These are phyloP conservation scores for Cladophialophora psammophila DNA, from an alignment of 2,329 filamentous ascomycete species.

Conservation along the genomic window DNA sequence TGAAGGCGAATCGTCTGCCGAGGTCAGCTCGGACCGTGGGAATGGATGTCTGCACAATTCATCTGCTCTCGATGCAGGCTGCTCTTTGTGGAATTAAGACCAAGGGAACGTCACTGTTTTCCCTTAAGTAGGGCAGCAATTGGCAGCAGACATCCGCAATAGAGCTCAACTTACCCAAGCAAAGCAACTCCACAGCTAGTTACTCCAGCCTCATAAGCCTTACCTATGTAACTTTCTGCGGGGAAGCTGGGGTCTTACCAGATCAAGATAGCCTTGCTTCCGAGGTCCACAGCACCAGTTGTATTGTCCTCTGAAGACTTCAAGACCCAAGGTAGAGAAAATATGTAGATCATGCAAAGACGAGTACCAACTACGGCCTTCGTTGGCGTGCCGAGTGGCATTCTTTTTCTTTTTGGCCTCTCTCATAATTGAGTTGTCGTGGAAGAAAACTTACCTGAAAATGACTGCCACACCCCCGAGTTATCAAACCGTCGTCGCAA, in stretches of 20 bases:
- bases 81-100: background rate
- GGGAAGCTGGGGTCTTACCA: background rate
- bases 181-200: constrained; percentile 1
- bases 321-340: background rate
- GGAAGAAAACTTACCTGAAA: background rate
- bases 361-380: background rate
- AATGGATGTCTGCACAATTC: background rate
- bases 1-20: background rate
- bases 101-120: background rate
- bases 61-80: background rate
- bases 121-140: background rate
- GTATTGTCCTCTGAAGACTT: background rate
- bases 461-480: background rate
- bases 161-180: background rate
- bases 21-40: constrained; percentile 4
- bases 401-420: background rate
- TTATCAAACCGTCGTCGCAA: background rate
- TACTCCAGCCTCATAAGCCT: background rate
- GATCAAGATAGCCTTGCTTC: constrained; percentile 6
- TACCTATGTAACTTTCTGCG: background rate
- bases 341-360: background rate
- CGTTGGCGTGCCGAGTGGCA: background rate
- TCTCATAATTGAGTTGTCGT: background rate
- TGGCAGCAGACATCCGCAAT: background rate
- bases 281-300: background rate